Percentiles rank a stretch among this genome's conserved stretches.
Conservation (phyloP, 306 rosid genomes). For the Casuarina equisetifolia region DNA sequence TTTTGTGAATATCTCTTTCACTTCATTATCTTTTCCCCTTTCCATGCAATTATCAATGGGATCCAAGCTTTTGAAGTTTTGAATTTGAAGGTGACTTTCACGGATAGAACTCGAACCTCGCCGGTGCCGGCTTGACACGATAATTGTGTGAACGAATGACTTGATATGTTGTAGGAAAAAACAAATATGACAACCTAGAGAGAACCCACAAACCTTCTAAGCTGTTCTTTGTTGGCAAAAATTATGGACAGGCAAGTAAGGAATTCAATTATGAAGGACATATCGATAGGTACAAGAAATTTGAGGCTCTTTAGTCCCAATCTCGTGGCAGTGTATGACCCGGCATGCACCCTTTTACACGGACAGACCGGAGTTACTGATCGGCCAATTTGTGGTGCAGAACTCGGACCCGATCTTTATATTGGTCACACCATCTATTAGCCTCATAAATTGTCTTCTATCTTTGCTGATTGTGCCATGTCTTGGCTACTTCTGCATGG, state of each 20-base stretch:
- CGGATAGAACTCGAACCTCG: neutral
- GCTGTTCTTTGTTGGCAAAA: neutral
- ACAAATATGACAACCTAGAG: neutral
- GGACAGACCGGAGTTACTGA: slow-evolving; percentile 34
- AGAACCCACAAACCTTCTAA: neutral
- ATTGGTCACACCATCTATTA: slow-evolving; percentile 38
- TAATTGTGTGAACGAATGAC: neutral
- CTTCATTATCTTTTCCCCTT: neutral
- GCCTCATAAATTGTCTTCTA: slow-evolving; percentile 27
- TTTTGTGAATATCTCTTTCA: neutral
- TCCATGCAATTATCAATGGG: neutral
- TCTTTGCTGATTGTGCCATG: slow-evolving; percentile 8
- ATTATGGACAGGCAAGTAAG: slow-evolving; percentile 2
- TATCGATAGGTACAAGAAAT: slow-evolving; percentile 15
- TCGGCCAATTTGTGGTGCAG: slow-evolving; percentile 38
- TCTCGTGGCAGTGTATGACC: slow-evolving; percentile 33
- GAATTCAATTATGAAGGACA: neutral
- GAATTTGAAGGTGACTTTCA: neutral
- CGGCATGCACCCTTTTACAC: slow-evolving; percentile 43
- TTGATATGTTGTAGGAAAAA: neutral
- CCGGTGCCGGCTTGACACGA: too few species aligned
- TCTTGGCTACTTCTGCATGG: slow-evolving; percentile 56
- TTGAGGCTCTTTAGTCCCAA: slow-evolving; percentile 8
- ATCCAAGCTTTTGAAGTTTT: neutral
- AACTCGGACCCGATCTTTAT: slow-evolving; percentile 16